Conservation (phyloP, 2,329 filamentous ascomycete genomes). For the Colletotrichum sp. region DNA sequence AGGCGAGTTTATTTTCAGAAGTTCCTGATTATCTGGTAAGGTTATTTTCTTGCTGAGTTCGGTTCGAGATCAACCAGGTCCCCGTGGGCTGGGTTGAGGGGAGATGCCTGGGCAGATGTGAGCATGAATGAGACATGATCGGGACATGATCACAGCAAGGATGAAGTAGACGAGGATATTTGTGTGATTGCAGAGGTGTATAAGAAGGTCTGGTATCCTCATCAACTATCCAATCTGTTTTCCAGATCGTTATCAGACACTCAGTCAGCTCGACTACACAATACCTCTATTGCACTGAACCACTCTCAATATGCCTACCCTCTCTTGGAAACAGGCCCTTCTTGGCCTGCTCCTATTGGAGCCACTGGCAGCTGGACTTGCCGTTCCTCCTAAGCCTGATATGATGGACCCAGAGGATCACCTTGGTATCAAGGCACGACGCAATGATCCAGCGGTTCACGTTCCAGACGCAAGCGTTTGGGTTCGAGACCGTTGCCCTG, state of each 20-base stretch:
- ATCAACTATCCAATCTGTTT: rapidly evolving
- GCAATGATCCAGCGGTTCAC: neutral
- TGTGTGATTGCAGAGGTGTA: neutral
- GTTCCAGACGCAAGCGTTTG: neutral
- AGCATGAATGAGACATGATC: neutral
- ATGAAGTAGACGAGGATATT: neutral
- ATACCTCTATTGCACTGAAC: neutral
- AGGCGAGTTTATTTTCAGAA: neutral
- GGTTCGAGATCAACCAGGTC: neutral
- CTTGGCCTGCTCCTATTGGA: neutral
- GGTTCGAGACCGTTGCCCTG: neutral
- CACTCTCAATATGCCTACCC: neutral
- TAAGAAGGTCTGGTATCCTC: neutral
- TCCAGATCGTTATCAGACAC: neutral
- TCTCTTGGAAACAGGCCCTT: neutral
- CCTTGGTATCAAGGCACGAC: neutral
- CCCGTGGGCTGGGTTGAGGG: neutral
- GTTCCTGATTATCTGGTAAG: neutral
- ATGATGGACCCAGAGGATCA: neutral
- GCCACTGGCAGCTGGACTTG: neutral
- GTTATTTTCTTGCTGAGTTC: neutral
- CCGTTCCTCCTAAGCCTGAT: neutral
- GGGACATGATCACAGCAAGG: neutral
- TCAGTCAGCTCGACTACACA: neutral
- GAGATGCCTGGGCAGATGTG: neutral